Base-by-base conservation (phyloP, 768 basidiomycete species). In the Xerocomus spinulosus region DNA sequence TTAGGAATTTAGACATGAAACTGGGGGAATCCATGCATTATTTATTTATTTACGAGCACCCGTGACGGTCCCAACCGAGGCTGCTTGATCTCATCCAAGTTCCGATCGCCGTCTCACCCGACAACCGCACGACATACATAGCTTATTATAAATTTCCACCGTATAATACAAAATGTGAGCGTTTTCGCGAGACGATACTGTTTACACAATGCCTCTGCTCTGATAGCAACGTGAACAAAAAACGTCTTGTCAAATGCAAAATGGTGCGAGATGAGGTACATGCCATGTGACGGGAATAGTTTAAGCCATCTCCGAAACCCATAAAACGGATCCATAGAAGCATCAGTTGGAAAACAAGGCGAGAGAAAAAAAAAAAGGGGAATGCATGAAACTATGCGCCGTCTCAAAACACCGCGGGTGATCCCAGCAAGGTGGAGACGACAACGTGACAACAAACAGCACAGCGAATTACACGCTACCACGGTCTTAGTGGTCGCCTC, bases 401-500 rank as follows among this genome's bases (percentile, higher is more conserved):
- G n/a, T n/a, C n/a, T n/a, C n/a, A n/a, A n/a, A 42, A 36, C 37
- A 25, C 26, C 26, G 26, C 26, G 10, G 26, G 26, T 10, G 26
- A 28, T n/a, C n/a, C n/a, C n/a, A 28, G 10, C 6, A n/a, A 5
- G 34, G 14, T 24, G 21, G 29, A 18, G 12, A 28, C 15, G 32
- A 10, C 9, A 25, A n/a, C 9, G 44, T 4, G 25, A 18, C 29
- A 40, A 17, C n/a, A 28, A 26, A 38, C 24, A 42, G 20, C 35
- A 24, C 36, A 17, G 26, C 24, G 14, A 33, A 32, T 33, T 17
- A 33, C 24, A 41, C 5, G 15, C 64, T 63, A 78, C 77, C 77
- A 79, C 51, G 76, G 77, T 30, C 77, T 63, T 36, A 73, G 62
- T 4, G 76, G 76, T 34, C 69, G 70, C 38, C 51, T 58, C 26